Conservation (phyloP, 345 rosid species). For the Conringia planisiliqua region DNA sequence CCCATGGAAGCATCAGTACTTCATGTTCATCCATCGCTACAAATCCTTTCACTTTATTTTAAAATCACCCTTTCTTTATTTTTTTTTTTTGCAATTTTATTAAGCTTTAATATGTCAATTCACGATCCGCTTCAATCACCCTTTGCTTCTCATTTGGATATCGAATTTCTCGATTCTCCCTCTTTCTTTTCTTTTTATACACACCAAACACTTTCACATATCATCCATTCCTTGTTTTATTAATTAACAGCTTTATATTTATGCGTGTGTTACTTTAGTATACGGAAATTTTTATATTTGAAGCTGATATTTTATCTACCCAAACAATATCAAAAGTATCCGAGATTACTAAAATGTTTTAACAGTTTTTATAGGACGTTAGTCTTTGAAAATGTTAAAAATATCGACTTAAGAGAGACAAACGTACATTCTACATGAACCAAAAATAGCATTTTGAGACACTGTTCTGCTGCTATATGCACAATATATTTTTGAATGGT, state of each 20-base stretch:
- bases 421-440: background rate
- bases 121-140: slow-evolving; percentile 28
- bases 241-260: background rate
- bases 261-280: background rate
- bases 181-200: slow-evolving; percentile 23
- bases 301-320: background rate
- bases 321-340: background rate
- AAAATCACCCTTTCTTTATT: slow-evolving; percentile 1
- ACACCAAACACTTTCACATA: slow-evolving; percentile 18
- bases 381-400: too few relatives aligned
- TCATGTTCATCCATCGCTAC: slow-evolving; percentile 35
- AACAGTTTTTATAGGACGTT: too few relatives aligned
- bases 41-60: slow-evolving; percentile 28
- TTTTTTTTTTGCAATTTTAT: background rate
- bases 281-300: background rate
- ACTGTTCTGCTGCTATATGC: background rate
- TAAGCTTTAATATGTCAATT: slow-evolving; percentile 32
- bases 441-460: background rate
- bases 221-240: slow-evolving; percentile 13
- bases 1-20: slow-evolving; percentile 36
- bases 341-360: background rate
- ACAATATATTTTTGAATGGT: background rate
- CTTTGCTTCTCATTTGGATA: slow-evolving; percentile 39
- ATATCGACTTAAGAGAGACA: background rate
- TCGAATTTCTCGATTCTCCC: slow-evolving; percentile 33